Evolutionary conservation across 306 rosid genomes (phyloP).

Genomic region (Styphnolobium japonicum): DNA sequence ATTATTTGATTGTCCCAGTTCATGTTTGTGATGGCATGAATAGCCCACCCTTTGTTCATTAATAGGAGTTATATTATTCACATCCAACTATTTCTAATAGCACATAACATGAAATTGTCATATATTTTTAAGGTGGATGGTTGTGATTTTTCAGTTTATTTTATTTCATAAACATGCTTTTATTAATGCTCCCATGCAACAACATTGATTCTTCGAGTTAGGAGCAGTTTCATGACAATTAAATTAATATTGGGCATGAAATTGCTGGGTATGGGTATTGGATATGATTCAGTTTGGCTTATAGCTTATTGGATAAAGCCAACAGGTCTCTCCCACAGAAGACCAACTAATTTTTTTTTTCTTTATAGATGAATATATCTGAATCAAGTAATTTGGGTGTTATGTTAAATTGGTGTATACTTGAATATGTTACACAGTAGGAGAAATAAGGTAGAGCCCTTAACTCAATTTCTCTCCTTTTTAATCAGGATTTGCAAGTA

Average conservation of each 20-base stretch:
- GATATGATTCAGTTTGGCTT: constrained; percentile 10
- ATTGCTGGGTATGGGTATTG: constrained; percentile 13
- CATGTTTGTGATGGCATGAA: background rate
- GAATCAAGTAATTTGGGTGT: background rate
- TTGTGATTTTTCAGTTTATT: background rate
- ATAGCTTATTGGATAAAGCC: background rate
- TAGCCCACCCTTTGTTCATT: background rate
- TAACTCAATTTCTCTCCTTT: background rate
- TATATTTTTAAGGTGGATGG: background rate
- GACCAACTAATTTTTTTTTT: constrained; percentile 2
- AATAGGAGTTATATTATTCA: background rate
- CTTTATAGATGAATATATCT: background rate
- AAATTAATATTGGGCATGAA: background rate
- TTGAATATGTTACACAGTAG: background rate
- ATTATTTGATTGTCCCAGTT: constrained; percentile 11
- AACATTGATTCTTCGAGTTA: background rate
- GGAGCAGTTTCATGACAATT: constrained; percentile 16
- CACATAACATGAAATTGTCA: background rate
- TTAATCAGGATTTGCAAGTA: background rate
- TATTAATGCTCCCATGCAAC: no score
- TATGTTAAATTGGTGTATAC: background rate
- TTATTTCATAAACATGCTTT: no score
- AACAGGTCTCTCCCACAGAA: background rate
- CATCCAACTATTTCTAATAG: background rate
- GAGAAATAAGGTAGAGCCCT: constrained; percentile 17